A percentile compares a stretch with the other conserved stretches of the same genome.
These are phyloP conservation scores for Lindgomyces ingoldianus DNA, from an alignment of 495 filamentous ascomycete genomes.

Conservation along the genomic window DNA sequence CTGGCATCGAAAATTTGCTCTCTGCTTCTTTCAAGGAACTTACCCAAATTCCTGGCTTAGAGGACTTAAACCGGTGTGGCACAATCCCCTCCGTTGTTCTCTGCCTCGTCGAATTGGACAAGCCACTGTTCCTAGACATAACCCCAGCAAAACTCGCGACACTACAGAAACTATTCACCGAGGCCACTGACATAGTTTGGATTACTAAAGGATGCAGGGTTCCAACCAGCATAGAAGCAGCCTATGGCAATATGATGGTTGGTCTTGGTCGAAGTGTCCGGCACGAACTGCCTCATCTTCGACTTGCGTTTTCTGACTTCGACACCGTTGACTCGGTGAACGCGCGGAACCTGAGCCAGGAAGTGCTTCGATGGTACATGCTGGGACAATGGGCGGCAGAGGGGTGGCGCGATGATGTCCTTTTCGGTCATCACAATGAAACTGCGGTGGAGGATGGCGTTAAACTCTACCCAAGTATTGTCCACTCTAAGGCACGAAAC, in stretches of 20 bases:
- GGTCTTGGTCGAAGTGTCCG: constrained; percentile 45
- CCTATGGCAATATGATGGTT: constrained; percentile 46
- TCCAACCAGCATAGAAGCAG: constrained; percentile 34
- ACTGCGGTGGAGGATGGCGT: neutral
- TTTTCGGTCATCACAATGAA: neutral
- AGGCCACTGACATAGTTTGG: constrained; percentile 49
- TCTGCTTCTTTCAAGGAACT: neutral
- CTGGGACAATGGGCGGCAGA: constrained; percentile 3
- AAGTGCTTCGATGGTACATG: constrained; percentile 2
- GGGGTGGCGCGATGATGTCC: neutral
- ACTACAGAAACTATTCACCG: constrained; percentile 45
- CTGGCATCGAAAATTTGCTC: neutral
- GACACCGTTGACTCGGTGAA: constrained; percentile 22
- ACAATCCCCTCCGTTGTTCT: constrained; percentile 44
- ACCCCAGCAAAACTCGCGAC: constrained; percentile 37
- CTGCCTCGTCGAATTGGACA: constrained; percentile 51
- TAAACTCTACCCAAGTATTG: neutral
- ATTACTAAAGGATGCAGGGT: constrained; percentile 44
- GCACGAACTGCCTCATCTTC: constrained; percentile 26
- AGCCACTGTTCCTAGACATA: constrained; percentile 49
- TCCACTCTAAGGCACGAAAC: neutral
- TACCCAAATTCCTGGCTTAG: neutral
- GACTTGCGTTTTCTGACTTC: constrained; percentile 42
- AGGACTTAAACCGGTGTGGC: neutral
- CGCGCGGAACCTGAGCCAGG: neutral